phyloP scores from a whole-genome alignment of 495 filamentous ascomycete genomes.

The Penicillium robsamsonii region DNA sequence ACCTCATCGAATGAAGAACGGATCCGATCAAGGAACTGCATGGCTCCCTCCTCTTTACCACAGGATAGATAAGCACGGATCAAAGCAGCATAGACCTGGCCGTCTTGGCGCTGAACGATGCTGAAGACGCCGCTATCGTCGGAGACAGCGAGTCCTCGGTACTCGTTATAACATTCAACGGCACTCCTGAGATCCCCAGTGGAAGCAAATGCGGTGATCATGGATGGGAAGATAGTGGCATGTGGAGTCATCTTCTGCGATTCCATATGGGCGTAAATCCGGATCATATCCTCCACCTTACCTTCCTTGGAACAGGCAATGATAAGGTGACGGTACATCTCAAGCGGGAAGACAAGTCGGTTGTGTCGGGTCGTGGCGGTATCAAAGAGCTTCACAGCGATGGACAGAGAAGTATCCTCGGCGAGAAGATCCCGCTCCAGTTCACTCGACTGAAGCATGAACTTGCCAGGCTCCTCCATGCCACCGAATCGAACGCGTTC shows the following conservation, averaged over 20 bases:
- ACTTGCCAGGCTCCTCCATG: slow-evolving; percentile 81
- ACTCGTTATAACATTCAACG: slow-evolving; percentile 95
- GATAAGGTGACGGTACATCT: slow-evolving; percentile 79
- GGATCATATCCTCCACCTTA: slow-evolving; percentile 80
- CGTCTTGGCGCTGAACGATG: slow-evolving; percentile 72
- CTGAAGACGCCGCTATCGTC: slow-evolving; percentile 72
- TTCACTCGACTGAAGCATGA: slow-evolving; percentile 84
- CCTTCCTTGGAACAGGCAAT: slow-evolving; percentile 79
- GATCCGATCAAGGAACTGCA: slow-evolving; percentile 80
- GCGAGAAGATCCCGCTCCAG: slow-evolving; percentile 75
- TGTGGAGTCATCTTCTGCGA: slow-evolving; percentile 64
- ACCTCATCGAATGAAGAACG: slow-evolving; percentile 56
- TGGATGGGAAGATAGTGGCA: slow-evolving; percentile 78
- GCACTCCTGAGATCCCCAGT: slow-evolving; percentile 78
- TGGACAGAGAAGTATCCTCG: slow-evolving; percentile 80
- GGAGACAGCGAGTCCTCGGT: slow-evolving; percentile 76
- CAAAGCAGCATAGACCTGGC: slow-evolving; percentile 80
- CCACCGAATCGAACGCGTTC: slow-evolving; percentile 78
- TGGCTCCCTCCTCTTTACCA: slow-evolving; percentile 71
- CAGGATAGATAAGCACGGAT: slow-evolving; percentile 82
- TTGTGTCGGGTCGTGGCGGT: slow-evolving; percentile 57
- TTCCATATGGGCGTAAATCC: slow-evolving; percentile 88
- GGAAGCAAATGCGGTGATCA: slow-evolving; percentile 88
- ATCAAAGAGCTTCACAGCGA: slow-evolving; percentile 83
- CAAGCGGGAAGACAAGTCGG: slow-evolving; percentile 58